Evolutionary conservation across 176 grass and related monocot species (phyloP).

Genomic region (Cenchrus fungigraminus): DNA sequence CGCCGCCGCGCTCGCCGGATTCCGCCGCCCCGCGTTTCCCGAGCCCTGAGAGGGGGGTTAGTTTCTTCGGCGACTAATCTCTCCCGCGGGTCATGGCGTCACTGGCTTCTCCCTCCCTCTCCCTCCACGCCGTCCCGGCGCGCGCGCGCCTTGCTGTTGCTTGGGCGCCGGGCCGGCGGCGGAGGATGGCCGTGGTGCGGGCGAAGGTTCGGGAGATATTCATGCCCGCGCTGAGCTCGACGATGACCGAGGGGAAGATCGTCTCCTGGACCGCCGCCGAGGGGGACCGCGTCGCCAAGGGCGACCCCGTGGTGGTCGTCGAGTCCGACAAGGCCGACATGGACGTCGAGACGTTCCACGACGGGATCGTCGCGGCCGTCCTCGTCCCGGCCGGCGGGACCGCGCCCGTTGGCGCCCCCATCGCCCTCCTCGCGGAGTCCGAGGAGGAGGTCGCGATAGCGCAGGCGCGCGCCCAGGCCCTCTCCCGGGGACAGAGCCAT

Average conservation of each 20-base stretch:
- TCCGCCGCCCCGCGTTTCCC: not conserved
- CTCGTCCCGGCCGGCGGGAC: constrained; percentile 67
- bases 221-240: constrained; percentile 88
- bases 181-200: constrained; percentile 47
- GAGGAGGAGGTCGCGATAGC: constrained; percentile 82
- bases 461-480: constrained; percentile 57
- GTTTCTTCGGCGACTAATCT: not conserved
- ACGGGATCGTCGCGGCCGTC: constrained; percentile 82
- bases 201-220: constrained; percentile 96
- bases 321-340: constrained; percentile 97
- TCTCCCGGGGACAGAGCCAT: constrained; percentile 39
- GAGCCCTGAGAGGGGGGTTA: not conserved
- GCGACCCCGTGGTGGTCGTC: constrained; percentile 88
- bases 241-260: constrained; percentile 90
- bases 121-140: constrained; percentile 26
- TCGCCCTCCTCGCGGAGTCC: constrained; percentile 82
- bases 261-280: constrained; percentile 81
- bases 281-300: constrained; percentile 87
- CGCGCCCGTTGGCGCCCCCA: constrained; percentile 81
- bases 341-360: constrained; percentile 97
- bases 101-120: constrained; percentile 28
- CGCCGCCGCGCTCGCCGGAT: constrained; percentile 27
- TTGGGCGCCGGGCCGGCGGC: not conserved
- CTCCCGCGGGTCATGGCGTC: constrained; percentile 41
- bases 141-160: not conserved